Conservation (phyloP, 208 protist genomes). For the Kentomonas sorsogonicus region DNA sequence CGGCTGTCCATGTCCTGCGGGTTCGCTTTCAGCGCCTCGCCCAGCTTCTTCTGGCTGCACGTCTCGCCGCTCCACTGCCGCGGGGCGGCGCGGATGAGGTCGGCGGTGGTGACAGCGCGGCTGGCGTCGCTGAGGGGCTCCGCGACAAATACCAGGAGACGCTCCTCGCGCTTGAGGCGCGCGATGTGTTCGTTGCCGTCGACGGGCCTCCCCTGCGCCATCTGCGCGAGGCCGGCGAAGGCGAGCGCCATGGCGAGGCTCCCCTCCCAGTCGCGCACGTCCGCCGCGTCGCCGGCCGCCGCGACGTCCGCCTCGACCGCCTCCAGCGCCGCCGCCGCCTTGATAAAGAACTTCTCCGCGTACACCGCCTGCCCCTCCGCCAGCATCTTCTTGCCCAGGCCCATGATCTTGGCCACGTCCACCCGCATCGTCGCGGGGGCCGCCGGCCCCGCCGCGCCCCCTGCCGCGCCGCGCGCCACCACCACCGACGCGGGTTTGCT, state of each 20-base stretch:
- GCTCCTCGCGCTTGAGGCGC: constrained; percentile 20
- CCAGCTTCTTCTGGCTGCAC: constrained; percentile 53
- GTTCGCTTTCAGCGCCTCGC: constrained; percentile 17
- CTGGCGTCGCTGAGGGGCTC: constrained; percentile 52
- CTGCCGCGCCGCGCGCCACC: background rate
- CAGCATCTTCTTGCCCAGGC: constrained; percentile 56
- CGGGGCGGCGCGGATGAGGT: constrained; percentile 36
- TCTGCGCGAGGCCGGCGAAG: constrained; percentile 49
- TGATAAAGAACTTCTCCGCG: constrained; percentile 76
- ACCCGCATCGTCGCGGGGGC: constrained; percentile 31
- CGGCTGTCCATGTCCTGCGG: constrained; percentile 39
- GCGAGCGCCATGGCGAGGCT: constrained; percentile 65
- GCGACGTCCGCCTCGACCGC: constrained; percentile 35
- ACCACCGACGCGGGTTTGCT: background rate
- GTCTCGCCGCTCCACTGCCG: constrained; percentile 36
- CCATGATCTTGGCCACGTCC: constrained; percentile 68
- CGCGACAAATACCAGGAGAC: constrained; percentile 21
- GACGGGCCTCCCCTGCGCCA: constrained; percentile 48
- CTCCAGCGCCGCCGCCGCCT: constrained; percentile 63
- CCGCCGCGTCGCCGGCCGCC: constrained; percentile 6
- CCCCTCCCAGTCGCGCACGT: constrained; percentile 30
- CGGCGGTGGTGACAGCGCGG: constrained; percentile 31
- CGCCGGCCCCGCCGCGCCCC: background rate
- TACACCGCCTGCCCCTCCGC: constrained; percentile 51
- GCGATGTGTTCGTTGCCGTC: constrained; percentile 24